Conservation (phyloP, 2,329 filamentous ascomycete species). For the Claviceps purpurea region DNA sequence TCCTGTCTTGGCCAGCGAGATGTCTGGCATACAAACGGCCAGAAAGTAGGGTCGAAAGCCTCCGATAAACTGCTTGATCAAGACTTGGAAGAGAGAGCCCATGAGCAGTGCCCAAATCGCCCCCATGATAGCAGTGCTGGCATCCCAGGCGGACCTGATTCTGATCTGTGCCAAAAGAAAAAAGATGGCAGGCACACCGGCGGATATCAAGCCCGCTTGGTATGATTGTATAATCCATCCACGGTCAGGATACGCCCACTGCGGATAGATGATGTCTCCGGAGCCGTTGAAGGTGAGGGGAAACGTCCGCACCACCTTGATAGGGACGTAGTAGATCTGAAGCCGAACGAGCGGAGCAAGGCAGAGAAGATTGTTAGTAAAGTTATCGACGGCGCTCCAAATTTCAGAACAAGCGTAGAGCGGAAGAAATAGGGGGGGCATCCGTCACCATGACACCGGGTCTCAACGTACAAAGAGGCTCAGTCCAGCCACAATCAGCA, state of each 20-base stretch:
- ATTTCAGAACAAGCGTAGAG: not conserved
- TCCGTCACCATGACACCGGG: not conserved
- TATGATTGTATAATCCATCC: constrained; percentile 49
- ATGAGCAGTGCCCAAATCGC: constrained; percentile 45
- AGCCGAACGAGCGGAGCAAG: not conserved
- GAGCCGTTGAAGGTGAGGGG: constrained; percentile 43
- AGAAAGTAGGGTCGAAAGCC: constrained; percentile 52
- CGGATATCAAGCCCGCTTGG: constrained; percentile 41
- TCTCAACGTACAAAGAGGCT: constrained; percentile 16
- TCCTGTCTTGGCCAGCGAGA: constrained; percentile 27
- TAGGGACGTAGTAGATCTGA: constrained; percentile 39
- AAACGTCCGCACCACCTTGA: constrained; percentile 44
- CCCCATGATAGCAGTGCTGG: constrained; percentile 50
- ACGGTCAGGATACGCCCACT: constrained; percentile 51
- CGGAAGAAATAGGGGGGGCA: not conserved
- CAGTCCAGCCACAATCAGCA: constrained; percentile 34
- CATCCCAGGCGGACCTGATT: constrained; percentile 42
- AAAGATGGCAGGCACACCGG: constrained; percentile 42
- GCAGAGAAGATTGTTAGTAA: not conserved
- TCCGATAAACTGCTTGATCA: constrained; percentile 53
- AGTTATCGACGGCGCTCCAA: not conserved
- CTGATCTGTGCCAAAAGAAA: constrained; percentile 45
- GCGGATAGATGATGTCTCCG: constrained; percentile 48
- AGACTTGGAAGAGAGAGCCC: constrained; percentile 51
- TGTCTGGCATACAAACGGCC: constrained; percentile 46